A percentile compares a stretch with the other conserved stretches of the same genome.
Conservation (phyloP, 106 monocot species). For the Dendrobium officinale region DNA sequence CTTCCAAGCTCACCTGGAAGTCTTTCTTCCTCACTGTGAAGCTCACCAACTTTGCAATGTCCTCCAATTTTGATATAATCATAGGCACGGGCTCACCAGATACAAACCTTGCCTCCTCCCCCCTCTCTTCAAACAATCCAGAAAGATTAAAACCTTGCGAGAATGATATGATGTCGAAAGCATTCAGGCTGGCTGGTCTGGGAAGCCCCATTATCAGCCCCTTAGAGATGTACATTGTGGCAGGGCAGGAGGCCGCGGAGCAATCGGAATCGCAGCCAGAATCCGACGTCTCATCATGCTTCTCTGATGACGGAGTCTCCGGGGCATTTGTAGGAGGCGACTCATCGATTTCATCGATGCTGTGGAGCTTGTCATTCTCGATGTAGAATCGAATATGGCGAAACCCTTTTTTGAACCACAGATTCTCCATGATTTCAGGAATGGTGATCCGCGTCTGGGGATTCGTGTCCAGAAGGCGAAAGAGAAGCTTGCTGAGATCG, state of each 20-base stretch:
- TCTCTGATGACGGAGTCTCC: not conserved
- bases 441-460: slow-evolving; percentile 35
- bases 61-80: slow-evolving; percentile 62
- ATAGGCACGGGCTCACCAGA: slow-evolving; percentile 38
- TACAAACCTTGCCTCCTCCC: slow-evolving; percentile 47
- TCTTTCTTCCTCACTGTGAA: slow-evolving; percentile 60
- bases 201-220: slow-evolving; percentile 11
- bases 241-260: slow-evolving; percentile 54
- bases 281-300: slow-evolving; percentile 14
- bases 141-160: slow-evolving; percentile 53
- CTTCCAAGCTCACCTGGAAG: slow-evolving; percentile 58
- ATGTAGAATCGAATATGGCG: slow-evolving; percentile 39
- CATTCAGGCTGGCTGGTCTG: slow-evolving; percentile 51
- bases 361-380: slow-evolving; percentile 42
- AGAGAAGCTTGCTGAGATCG: slow-evolving; percentile 14
- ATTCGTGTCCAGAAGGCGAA: slow-evolving; percentile 29
- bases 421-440: slow-evolving; percentile 34
- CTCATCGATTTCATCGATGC: slow-evolving; percentile 12
- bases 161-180: slow-evolving; percentile 72
- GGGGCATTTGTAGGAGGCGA: not conserved
- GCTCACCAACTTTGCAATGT: slow-evolving; percentile 53
- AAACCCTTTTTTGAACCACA: slow-evolving; percentile 36
- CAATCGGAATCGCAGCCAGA: slow-evolving; percentile 58
- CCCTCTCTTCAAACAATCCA: slow-evolving; percentile 54
- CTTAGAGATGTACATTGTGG: slow-evolving; percentile 8